Evolutionary conservation across 305 asterid species (phyloP).

Genomic region (Fraxinus albicans): DNA sequence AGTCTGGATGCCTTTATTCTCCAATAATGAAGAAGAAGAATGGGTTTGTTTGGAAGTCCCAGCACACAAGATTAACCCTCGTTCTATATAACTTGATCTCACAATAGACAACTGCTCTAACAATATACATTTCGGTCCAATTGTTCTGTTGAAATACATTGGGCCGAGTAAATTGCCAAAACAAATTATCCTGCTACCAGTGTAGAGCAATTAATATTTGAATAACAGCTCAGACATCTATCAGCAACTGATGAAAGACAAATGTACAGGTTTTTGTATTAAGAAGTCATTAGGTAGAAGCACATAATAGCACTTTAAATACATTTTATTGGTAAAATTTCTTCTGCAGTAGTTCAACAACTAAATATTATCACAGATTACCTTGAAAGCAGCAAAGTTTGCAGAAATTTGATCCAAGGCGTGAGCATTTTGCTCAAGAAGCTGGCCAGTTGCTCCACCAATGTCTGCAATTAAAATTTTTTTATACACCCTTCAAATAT

Average conservation of each 20-base stretch:
- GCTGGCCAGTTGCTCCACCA: slow-evolving; percentile 79
- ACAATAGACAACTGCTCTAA: slow-evolving; percentile 11
- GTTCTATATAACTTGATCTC: background rate
- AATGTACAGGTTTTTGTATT: background rate
- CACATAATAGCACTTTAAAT: background rate
- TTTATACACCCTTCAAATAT: slow-evolving; percentile 1
- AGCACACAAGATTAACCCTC: slow-evolving; percentile 2
- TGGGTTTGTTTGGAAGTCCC: slow-evolving; percentile 18
- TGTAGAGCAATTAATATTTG: background rate
- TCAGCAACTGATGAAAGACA: slow-evolving; percentile 11
- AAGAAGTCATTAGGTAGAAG: slow-evolving; percentile 6
- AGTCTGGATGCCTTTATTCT: background rate
- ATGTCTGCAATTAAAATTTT: slow-evolving; percentile 57
- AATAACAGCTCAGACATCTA: slow-evolving; percentile 11
- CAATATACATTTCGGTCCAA: slow-evolving; percentile 4
- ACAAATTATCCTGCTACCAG: background rate
- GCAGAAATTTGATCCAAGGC: slow-evolving; percentile 86
- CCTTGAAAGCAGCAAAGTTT: slow-evolving; percentile 75
- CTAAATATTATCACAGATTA: slow-evolving; percentile 22
- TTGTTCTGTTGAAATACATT: background rate
- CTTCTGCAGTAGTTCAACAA: slow-evolving; percentile 3
- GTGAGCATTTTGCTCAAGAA: slow-evolving; percentile 82
- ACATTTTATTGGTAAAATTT: background rate
- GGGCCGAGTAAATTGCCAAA: background rate
- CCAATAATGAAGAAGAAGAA: slow-evolving; percentile 9